Percentiles rank a stretch among this genome's conserved stretches.
These are phyloP conservation scores for Colletotrichum camelliae DNA, from an alignment of 2,329 filamentous ascomycete species.

Conservation along the genomic window DNA sequence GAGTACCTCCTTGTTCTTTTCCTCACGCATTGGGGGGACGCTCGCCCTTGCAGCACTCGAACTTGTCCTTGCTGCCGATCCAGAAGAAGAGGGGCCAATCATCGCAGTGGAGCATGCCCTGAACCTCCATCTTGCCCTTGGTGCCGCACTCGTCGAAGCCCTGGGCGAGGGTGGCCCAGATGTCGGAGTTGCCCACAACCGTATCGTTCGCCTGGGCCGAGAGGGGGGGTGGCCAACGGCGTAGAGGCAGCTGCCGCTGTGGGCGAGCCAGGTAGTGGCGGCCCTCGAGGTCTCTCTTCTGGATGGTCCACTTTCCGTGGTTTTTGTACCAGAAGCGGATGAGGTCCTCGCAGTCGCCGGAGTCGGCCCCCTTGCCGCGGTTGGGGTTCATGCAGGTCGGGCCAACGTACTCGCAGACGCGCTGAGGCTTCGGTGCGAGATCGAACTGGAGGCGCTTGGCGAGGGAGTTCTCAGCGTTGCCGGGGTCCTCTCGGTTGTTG, in stretches of 20 bases:
- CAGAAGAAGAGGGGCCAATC: background rate
- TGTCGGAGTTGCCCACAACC: background rate
- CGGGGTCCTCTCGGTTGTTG: background rate
- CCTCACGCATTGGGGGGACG: background rate
- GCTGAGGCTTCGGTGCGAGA: background rate
- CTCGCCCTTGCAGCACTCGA: background rate
- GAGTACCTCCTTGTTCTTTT: background rate
- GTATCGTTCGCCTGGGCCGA: background rate
- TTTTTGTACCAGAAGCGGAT: background rate
- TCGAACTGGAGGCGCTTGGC: background rate
- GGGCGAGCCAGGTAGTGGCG: background rate
- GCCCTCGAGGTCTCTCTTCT: background rate
- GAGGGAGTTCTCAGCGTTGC: background rate
- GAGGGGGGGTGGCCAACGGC: background rate
- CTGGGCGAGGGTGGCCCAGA: background rate
- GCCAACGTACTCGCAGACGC: background rate
- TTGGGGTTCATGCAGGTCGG: background rate
- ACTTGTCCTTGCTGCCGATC: background rate
- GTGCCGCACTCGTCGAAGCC: background rate
- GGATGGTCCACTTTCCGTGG: background rate
- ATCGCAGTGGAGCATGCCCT: background rate
- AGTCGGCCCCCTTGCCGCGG: background rate
- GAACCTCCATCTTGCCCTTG: background rate
- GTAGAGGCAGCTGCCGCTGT: background rate
- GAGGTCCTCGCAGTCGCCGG: background rate